A percentile compares a stretch with the other conserved stretches of the same genome.
Conservation (phyloP, 1,284 basidiomycete species). For the Coriolopsis trogii region DNA sequence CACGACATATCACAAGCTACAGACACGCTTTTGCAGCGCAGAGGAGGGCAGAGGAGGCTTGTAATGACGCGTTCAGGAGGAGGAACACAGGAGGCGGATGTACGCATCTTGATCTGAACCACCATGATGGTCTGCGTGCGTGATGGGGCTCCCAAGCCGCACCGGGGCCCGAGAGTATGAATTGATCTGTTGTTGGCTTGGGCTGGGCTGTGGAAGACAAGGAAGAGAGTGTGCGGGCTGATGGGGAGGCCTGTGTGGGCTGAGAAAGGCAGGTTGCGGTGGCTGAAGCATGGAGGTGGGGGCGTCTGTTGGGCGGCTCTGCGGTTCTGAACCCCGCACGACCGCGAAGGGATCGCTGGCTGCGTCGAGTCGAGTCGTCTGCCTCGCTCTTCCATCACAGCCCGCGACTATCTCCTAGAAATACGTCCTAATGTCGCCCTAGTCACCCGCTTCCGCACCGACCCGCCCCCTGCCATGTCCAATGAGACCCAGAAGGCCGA, state of each 20-base stretch:
- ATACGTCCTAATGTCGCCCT: slow-evolving; percentile 30
- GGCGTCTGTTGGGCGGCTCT: slow-evolving; percentile 7
- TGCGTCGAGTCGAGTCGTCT: slow-evolving; percentile 7
- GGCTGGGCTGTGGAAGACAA: background rate
- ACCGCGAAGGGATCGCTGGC: slow-evolving; percentile 14
- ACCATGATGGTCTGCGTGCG: no score
- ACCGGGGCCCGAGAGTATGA: no score
- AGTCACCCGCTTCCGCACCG: slow-evolving; percentile 27
- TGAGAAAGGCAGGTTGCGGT: slow-evolving; percentile 2
- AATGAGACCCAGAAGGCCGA: slow-evolving; percentile 74
- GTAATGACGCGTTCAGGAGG: no score
- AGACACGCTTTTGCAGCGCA: no score
- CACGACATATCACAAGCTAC: no score
- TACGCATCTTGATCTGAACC: no score
- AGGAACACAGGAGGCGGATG: no score
- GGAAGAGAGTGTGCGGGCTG: no score
- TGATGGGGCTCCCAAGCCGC: no score
- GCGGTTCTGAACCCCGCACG: slow-evolving; percentile 8
- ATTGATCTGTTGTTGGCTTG: no score
- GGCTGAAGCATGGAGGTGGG: background rate
- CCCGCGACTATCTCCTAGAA: slow-evolving; percentile 27
- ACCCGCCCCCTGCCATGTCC: slow-evolving; percentile 40
- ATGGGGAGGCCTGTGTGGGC: no score
- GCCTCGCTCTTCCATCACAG: slow-evolving; percentile 33
- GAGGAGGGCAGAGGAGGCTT: no score